Evolutionary conservation across 345 rosid species (phyloP).

Genomic region (Citrus glauca): DNA sequence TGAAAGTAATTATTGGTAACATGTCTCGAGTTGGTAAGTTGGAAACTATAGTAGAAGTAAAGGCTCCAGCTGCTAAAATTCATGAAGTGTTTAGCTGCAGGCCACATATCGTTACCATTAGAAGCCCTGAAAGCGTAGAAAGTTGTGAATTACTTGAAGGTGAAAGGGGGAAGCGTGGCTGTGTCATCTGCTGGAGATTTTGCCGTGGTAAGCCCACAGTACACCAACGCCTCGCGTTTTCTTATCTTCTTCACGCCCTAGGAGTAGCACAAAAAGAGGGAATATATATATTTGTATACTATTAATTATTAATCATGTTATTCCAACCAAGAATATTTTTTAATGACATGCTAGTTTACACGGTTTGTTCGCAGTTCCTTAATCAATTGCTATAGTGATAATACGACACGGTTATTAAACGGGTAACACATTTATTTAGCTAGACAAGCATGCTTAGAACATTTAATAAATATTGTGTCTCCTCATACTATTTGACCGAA

Average conservation of each 20-base stretch:
- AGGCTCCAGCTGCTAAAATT: neutral
- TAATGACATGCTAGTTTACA: neutral
- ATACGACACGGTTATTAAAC: too few species aligned
- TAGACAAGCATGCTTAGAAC: neutral
- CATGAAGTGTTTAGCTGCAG: neutral
- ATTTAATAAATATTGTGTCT: neutral
- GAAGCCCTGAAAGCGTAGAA: neutral
- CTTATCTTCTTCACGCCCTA: too few species aligned
- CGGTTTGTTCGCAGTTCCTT: neutral
- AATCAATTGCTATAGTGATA: too few species aligned
- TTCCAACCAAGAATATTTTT: too few species aligned
- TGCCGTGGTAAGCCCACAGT: neutral
- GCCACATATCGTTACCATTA: neutral
- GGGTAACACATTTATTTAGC: neutral
- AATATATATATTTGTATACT: neutral
- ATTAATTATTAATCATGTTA: too few species aligned
- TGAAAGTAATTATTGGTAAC: neutral
- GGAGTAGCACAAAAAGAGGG: too few species aligned
- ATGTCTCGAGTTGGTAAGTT: neutral
- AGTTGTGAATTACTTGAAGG: neutral
- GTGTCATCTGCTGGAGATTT: neutral
- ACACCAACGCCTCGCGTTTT: too few species aligned
- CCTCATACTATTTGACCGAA: too few species aligned
- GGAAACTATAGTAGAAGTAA: neutral
- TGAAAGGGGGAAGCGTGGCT: neutral